Conservation (phyloP, 1,139 yeast species). For the Hanseniaspora gamundiae region DNA sequence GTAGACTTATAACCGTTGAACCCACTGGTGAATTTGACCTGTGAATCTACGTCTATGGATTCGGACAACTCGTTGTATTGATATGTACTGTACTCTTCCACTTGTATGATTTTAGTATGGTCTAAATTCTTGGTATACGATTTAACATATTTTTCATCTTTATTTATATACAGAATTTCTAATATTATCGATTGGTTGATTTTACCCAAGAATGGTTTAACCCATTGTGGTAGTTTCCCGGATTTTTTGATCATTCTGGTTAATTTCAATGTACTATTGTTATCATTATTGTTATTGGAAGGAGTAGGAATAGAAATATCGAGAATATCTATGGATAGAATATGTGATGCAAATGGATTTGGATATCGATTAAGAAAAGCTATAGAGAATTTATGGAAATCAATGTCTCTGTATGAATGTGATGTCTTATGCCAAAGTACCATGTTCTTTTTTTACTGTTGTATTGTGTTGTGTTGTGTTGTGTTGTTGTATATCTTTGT, state of each 20-base stretch:
- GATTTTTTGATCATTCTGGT: slow-evolving; percentile 67
- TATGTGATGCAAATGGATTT: slow-evolving; percentile 86
- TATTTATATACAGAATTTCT: slow-evolving; percentile 70
- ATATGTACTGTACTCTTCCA: slow-evolving; percentile 66
- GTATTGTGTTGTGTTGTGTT: not conserved
- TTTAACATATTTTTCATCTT: slow-evolving; percentile 39
- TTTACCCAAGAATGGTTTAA: slow-evolving; percentile 63
- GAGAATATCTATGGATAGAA: slow-evolving; percentile 65
- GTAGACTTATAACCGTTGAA: slow-evolving; percentile 29
- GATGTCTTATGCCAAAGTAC: slow-evolving; percentile 51
- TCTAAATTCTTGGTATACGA: slow-evolving; percentile 81
- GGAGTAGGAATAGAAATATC: slow-evolving; percentile 7
- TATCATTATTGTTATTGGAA: slow-evolving; percentile 25
- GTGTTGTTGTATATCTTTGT: not conserved
- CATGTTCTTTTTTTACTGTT: too few relatives aligned
- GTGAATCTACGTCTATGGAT: slow-evolving; percentile 20
- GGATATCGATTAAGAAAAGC: slow-evolving; percentile 84
- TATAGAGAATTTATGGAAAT: slow-evolving; percentile 60
- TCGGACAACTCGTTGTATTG: slow-evolving; percentile 16
- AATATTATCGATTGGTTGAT: slow-evolving; percentile 73
- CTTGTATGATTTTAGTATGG: slow-evolving; percentile 65
- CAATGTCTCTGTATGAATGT: slow-evolving; percentile 42
- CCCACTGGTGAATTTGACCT: slow-evolving; percentile 65
- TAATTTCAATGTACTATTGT: slow-evolving; percentile 52
- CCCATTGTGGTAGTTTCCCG: slow-evolving; percentile 75